phyloP scores from a whole-genome alignment of 306 rosid species.

The Casuarina glauca region DNA sequence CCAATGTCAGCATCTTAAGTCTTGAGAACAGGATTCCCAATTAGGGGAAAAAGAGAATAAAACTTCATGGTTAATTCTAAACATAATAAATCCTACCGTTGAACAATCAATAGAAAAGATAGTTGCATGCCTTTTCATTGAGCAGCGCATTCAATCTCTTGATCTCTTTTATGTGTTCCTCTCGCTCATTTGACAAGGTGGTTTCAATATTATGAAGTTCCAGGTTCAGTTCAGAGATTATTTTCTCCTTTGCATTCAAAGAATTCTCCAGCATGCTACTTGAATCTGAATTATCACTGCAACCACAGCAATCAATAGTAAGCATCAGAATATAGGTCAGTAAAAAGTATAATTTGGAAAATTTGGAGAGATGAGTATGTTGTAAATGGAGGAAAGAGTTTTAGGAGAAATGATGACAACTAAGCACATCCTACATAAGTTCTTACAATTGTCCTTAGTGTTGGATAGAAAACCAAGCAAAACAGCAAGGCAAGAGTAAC shows the following conservation, averaged over 20 bases:
- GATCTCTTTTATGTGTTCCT: constrained; percentile 78
- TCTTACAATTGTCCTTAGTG: not conserved
- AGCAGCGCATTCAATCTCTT: constrained; percentile 79
- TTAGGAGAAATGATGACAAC: not conserved
- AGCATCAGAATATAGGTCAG: constrained; percentile 22
- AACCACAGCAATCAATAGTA: constrained; percentile 29
- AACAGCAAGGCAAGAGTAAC: not conserved
- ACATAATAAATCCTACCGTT: not conserved
- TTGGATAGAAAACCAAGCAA: not conserved
- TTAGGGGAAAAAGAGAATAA: not conserved
- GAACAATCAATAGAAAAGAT: constrained; percentile 2
- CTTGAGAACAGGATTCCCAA: constrained; percentile 5
- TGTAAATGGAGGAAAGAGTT: not conserved
- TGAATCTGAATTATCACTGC: constrained; percentile 82
- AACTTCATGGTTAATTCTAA: not conserved
- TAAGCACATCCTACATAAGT: not conserved
- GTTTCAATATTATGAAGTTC: constrained; percentile 94
- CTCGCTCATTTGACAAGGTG: constrained; percentile 80
- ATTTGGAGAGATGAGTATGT: not conserved
- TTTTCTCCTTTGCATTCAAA: constrained; percentile 89
- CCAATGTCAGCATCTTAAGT: constrained; percentile 11
- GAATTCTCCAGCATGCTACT: constrained; percentile 84
- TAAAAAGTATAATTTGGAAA: not conserved
- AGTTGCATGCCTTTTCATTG: constrained; percentile 62
- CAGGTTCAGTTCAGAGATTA: constrained; percentile 89